Evolutionary conservation across 2,329 filamentous ascomycete species (phyloP).

Genomic region (Colletotrichum coccodes): DNA sequence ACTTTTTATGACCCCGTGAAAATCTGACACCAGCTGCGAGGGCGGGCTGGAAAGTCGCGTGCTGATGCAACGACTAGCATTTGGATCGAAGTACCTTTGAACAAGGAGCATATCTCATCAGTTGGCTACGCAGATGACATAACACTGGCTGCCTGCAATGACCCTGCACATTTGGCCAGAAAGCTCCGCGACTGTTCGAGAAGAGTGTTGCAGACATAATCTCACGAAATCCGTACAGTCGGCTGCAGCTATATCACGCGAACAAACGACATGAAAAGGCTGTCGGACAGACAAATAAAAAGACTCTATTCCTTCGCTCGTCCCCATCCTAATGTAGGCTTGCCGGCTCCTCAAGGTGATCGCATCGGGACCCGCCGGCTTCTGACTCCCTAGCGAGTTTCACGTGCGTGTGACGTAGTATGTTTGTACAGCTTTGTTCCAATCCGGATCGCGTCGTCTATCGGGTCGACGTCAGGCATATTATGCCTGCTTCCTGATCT

Average conservation of each 20-base stretch:
- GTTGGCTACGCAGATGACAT: not conserved
- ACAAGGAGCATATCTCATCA: not conserved
- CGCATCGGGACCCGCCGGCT: constrained; percentile 18
- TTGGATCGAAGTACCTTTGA: constrained; percentile 9
- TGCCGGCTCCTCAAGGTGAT: constrained; percentile 23
- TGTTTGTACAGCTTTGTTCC: constrained; percentile 44
- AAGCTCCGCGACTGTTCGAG: not conserved
- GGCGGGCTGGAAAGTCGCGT: constrained; percentile 9
- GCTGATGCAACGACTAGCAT: constrained; percentile 24
- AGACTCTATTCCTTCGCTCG: constrained; percentile 34
- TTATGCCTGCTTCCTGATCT: constrained; percentile 65
- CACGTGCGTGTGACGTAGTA: constrained; percentile 29
- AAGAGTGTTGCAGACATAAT: not conserved
- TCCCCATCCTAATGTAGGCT: constrained; percentile 25
- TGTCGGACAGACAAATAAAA: constrained; percentile 30
- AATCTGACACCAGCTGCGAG: not conserved
- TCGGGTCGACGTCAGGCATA: constrained; percentile 16
- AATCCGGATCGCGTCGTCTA: constrained; percentile 35
- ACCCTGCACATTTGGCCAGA: not conserved
- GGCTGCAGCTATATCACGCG: not conserved
- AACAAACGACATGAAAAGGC: not conserved
- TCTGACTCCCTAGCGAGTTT: constrained; percentile 24
- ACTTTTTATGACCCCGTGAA: not conserved
- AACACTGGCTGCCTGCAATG: not conserved
- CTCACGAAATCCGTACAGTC: not conserved